Percentiles rank a stretch among this genome's conserved stretches.
These are phyloP conservation scores for Beta vulgaris DNA, from an alignment of 148 eudicot species.

Conservation along the genomic window DNA sequence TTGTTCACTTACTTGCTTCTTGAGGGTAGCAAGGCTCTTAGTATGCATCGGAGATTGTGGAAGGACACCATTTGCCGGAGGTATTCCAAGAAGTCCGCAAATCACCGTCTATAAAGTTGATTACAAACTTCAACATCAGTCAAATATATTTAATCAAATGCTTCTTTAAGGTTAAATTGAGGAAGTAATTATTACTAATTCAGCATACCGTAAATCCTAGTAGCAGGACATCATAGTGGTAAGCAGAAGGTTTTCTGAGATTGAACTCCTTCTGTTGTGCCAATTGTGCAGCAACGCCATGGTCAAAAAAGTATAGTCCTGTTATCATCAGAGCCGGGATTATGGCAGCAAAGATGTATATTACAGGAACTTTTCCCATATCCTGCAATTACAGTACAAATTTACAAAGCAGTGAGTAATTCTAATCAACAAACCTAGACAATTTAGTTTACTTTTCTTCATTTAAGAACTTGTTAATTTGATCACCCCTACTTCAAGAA, in stretches of 20 bases:
- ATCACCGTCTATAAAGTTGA: conserved; percentile 53
- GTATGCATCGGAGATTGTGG: conserved; percentile 98
- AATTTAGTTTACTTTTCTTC: background rate
- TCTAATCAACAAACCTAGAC: background rate
- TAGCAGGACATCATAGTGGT: conserved; percentile 53
- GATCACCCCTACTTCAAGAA: too few species aligned
- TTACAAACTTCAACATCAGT: background rate
- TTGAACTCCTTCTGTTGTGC: conserved; percentile 55
- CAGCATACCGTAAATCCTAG: conserved; percentile 75
- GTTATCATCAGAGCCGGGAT: conserved; percentile 50
- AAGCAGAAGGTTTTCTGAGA: conserved; percentile 43
- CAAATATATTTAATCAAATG: too few species aligned
- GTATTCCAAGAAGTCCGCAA: conserved; percentile 87
- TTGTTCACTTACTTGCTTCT: conserved; percentile 58
- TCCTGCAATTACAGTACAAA: conserved; percentile 33
- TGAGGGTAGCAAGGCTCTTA: conserved; percentile 75
- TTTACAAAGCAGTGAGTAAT: background rate
- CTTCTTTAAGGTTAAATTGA: too few species aligned
- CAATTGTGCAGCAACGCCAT: conserved; percentile 44
- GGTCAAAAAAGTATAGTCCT: conserved; percentile 47
- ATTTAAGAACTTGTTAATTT: too few species aligned
- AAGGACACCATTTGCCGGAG: conserved; percentile 92
- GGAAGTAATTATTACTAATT: background rate
- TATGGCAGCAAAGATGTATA: conserved; percentile 44
- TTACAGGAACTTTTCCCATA: conserved; percentile 39